Evolutionary conservation across 163 green algal species (phyloP), one percentile per base, ranked within the genome.

Genomic region (Trebouxia gelatinosa): DNA sequence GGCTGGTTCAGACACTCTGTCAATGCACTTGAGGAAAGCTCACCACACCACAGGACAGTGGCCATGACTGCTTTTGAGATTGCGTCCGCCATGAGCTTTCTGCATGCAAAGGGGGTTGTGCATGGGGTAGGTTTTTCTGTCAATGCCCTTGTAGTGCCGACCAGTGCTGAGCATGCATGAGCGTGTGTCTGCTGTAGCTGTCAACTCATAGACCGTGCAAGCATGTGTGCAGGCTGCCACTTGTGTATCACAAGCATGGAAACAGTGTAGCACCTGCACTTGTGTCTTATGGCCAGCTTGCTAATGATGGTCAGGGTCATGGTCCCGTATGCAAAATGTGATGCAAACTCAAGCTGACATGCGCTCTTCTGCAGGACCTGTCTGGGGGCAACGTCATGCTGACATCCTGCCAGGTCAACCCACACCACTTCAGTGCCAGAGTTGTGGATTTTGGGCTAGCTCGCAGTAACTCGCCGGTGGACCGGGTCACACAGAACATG

Each of bases 391-490:
- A 75, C 19, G 70, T 87, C 58, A 70, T 76, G 59, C 68, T 89
- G 35, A 79, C 26, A 17, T 38, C 67, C 32, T 57, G 21, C 23
- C 76, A 80, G 79, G 82, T 39, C 29, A 61, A 48, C 29, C 51
- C 67, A 13, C 66, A 82, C 21, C 68, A 70, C 38, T 85, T 81
- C 48, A n/a, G 17, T 35, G 80, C 80, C 75, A 85, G 82, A 46
- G 68, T 85, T 17, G 68, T 39, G 28, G 80, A 85, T 59, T 85
- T 85, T 71, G 80, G 80, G 9, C 68, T 85, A 72, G 72, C 78
- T 21, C 68, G 43, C 0, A 43, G 31, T 28, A 59, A 23, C 48
- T 59, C 19, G 43, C 40, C 28, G 13, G 34, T 29, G 68, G 43
- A n/a, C 35, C 5, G 67, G 23, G 6, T 59, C 9, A 40, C 46